Evolutionary conservation across 805 yeast species (phyloP).

Genomic region (Jamesozyma lodderae): DNA sequence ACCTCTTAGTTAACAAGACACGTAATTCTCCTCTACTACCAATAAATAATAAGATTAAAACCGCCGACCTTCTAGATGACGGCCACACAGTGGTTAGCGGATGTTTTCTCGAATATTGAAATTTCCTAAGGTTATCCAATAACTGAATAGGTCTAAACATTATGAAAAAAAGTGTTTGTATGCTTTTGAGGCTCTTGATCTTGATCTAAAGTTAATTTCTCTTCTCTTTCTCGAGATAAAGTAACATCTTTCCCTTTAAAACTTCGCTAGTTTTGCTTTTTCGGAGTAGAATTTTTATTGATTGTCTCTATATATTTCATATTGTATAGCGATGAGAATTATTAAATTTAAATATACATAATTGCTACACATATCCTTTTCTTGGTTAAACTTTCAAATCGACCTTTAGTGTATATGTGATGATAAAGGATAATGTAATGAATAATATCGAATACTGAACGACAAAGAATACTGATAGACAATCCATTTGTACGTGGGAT

Average conservation of each 20-base stretch:
- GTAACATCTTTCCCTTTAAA: no score
- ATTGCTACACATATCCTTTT: no score
- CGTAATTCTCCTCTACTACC: slow-evolving; percentile 69
- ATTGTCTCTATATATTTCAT: no score
- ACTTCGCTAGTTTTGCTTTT: no score
- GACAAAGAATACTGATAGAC: slow-evolving; percentile 62
- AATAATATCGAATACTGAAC: slow-evolving; percentile 56
- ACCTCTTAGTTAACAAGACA: slow-evolving; percentile 71
- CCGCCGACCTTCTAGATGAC: slow-evolving; percentile 62
- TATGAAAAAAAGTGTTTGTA: background rate
- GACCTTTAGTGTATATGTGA: slow-evolving; percentile 43
- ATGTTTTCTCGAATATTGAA: slow-evolving; percentile 9
- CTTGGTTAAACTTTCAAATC: slow-evolving; percentile 19
- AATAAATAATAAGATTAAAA: slow-evolving; percentile 61
- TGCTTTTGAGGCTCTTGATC: no score
- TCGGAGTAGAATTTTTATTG: no score
- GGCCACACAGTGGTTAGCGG: slow-evolving; percentile 61
- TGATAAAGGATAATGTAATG: slow-evolving; percentile 61
- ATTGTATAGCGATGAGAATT: no score
- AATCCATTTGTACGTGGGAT: slow-evolving; percentile 57
- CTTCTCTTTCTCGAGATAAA: no score
- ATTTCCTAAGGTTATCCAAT: slow-evolving; percentile 16
- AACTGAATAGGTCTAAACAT: slow-evolving; percentile 17
- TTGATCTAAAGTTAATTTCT: no score
- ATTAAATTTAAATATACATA: background rate